A percentile compares a stretch with the other conserved stretches of the same genome.
phyloP scores from a whole-genome alignment of 257 asterid genomes.

The Thymus mandschuricus region DNA sequence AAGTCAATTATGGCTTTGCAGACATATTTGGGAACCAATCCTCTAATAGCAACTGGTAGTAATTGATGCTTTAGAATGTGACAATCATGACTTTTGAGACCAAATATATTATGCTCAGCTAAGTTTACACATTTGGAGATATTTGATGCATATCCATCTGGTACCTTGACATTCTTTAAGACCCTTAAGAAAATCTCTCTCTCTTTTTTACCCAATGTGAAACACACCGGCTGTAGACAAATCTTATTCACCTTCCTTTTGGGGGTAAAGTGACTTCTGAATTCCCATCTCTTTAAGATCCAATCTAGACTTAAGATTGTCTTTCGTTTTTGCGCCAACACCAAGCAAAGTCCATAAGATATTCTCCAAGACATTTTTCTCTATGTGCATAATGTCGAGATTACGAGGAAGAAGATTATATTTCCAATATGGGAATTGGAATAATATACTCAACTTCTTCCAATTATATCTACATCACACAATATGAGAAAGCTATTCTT shows the following conservation, averaged over 20 bases:
- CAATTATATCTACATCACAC: not conserved
- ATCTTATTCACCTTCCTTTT: not conserved
- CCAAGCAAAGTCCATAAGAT: too few relatives aligned
- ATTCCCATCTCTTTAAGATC: not conserved
- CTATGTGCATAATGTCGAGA: too few relatives aligned
- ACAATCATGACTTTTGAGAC: not conserved
- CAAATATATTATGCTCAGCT: not conserved
- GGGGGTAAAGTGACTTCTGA: not conserved
- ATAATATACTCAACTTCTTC: not conserved
- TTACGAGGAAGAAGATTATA: too few relatives aligned
- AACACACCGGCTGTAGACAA: not conserved
- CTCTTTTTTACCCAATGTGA: not conserved
- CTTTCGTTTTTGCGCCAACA: too few relatives aligned
- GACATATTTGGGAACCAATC: not conserved
- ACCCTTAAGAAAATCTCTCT: not conserved
- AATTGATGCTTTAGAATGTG: slow-evolving; percentile 2
- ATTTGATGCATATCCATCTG: not conserved
- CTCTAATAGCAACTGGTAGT: not conserved
- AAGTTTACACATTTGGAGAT: not conserved
- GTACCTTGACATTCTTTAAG: not conserved
- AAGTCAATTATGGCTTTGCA: not conserved
- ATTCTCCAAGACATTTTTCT: too few relatives aligned
- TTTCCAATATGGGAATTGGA: not conserved
- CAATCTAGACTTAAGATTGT: too few relatives aligned
- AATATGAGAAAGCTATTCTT: not conserved